Base-by-base conservation (phyloP, 805 yeast species). In the Kodamaea kaohsiungensis region DNA sequence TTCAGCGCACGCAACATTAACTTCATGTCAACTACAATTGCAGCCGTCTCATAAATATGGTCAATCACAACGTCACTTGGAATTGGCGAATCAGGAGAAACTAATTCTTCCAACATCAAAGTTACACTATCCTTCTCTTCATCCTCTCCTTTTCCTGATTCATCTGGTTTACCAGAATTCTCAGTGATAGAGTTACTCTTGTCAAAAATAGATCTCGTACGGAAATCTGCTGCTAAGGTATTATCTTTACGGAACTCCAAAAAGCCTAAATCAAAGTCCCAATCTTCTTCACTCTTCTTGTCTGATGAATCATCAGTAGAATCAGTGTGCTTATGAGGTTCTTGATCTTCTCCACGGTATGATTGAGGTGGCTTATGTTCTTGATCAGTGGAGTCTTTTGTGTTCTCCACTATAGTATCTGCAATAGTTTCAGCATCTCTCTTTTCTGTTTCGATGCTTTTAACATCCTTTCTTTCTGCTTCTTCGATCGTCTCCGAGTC, bases 11-110 rank as follows among this genome's bases (percentile, higher is more conserved):
- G 70, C 47, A 85, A 62, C 77, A 87, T 78, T 55, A 88, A 67
- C 60, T 85, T 84, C 69, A 84, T 73, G 62, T 88, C 93, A 56
- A 85, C 80, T 0, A 83, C 83, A 43, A 86, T 65, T 0, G 85
- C 81, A 0, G 87, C 85, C 3, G 82, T 71, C 58, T 88, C 89
- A 61, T 81, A 83, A 45, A 88, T 79, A 46, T 83, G 65, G 55
- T 85, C 86, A 43, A 88, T 74, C 5, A 84, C 72, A 45, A 72
- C 69, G 55, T 82, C 85, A 12, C 80, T 73, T 4, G 91, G 85
- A 12, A 83, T 76, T 1, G 83, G 79, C 0, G 87, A 73, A 51
- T 77, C 72, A 1, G 86, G 82, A 0, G 84, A 77, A 0, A 86
- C 82, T 53, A 86, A 63, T 46, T 78, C 80, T 60, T 84, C 89